A percentile compares a stretch with the other conserved stretches of the same genome.
Conservation (phyloP, 306 rosid genomes). For the Cyamopsis tetragonoloba region DNA sequence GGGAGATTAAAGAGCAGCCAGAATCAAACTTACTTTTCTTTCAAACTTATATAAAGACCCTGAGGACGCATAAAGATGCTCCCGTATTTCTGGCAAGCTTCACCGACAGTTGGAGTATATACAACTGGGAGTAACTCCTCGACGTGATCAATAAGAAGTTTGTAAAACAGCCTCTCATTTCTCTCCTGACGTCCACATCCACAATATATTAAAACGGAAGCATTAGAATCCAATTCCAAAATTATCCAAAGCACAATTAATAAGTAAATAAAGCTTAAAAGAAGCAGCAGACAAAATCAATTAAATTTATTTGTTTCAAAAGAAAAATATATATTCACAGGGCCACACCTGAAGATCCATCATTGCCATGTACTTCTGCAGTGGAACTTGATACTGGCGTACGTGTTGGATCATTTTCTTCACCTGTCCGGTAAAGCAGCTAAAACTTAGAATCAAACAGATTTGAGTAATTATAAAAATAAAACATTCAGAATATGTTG, state of each 20-base stretch:
- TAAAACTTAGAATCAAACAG: neutral
- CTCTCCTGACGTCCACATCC: conserved; percentile 78
- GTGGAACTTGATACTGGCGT: conserved; percentile 88
- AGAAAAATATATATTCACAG: neutral
- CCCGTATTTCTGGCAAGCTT: conserved; percentile 99
- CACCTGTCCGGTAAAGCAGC: conserved; percentile 47
- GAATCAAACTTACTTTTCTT: conserved; percentile 72
- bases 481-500: neutral
- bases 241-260: neutral
- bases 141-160: conserved; percentile 80
- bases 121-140: conserved; percentile 96
- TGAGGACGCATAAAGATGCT: conserved; percentile 84
- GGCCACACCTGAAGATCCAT: conserved; percentile 95
- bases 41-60: conserved; percentile 94
- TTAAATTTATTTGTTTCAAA: neutral
- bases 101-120: conserved; percentile 97
- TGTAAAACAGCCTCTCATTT: conserved; percentile 84
- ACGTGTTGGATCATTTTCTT: conserved; percentile 82
- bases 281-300: neutral
- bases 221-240: conserved; percentile 9
- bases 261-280: neutral
- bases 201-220: neutral
- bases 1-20: neutral
- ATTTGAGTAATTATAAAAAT: neutral
- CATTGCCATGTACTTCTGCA: conserved; percentile 94